phyloP scores from a whole-genome alignment of 148 eudicot genomes.

The Heliamphora exappendiculata region DNA sequence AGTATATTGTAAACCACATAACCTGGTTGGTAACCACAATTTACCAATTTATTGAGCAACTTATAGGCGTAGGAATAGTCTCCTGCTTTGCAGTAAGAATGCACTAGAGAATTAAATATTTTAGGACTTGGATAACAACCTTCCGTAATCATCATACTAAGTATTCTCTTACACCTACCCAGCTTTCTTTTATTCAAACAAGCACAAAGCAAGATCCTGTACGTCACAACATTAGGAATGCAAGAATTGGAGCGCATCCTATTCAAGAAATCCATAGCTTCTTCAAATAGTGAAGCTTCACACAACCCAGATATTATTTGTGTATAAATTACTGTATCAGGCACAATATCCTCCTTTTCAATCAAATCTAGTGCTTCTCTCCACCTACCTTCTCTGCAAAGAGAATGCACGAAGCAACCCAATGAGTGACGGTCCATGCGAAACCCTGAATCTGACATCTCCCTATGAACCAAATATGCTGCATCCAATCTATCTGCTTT shows the following conservation, averaged over 20 bases:
- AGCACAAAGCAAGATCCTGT: conserved; percentile 65
- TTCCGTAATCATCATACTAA: conserved; percentile 80
- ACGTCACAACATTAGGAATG: conserved; percentile 76
- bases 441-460: conserved; percentile 53
- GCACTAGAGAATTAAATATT: conserved; percentile 69
- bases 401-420: conserved; percentile 42
- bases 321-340: conserved; percentile 71
- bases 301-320: conserved; percentile 89
- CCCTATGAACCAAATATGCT: conserved; percentile 55
- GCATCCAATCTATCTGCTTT: conserved; percentile 59
- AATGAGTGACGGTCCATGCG: conserved; percentile 47
- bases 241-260: conserved; percentile 70
- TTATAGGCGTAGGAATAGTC: conserved; percentile 79
- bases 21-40: conserved; percentile 64
- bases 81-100: conserved; percentile 62
- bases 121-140: conserved; percentile 86
- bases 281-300: conserved; percentile 89
- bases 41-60: conserved; percentile 68
- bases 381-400: conserved; percentile 76
- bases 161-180: conserved; percentile 75
- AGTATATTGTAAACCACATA: conserved; percentile 80
- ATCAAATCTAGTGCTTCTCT: conserved; percentile 72
- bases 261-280: conserved; percentile 77
- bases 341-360: conserved; percentile 64
- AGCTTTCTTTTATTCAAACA: conserved; percentile 67